These are phyloP conservation scores for Colletotrichum paranaense DNA, from an alignment of 2,329 filamentous ascomycete species.

Conservation along the genomic window DNA sequence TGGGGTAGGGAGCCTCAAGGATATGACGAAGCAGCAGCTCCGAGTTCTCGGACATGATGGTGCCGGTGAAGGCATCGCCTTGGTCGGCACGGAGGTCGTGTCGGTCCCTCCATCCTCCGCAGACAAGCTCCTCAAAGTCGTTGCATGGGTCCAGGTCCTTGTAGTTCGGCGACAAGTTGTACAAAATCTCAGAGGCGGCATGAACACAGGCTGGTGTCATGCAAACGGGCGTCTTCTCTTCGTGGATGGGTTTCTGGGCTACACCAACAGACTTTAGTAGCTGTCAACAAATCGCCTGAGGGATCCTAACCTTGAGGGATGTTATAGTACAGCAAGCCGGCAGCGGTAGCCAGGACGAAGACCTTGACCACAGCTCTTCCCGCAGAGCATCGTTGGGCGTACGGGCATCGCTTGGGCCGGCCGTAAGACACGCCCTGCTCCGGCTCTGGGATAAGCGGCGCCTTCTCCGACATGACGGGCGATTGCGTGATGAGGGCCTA, in stretches of 20 bases:
- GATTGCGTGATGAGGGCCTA: background rate
- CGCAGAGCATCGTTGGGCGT: slow-evolving; percentile 23
- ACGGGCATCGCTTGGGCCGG: slow-evolving; percentile 17
- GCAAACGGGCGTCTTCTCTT: slow-evolving; percentile 36
- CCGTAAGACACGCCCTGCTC: background rate
- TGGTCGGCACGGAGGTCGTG: slow-evolving; percentile 76
- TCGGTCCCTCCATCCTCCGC: slow-evolving; percentile 72
- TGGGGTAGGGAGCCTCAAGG: slow-evolving; percentile 67
- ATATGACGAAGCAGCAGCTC: slow-evolving; percentile 71
- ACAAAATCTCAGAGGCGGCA: slow-evolving; percentile 45
- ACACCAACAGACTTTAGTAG: background rate
- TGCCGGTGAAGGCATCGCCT: slow-evolving; percentile 68
- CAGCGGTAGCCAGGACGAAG: slow-evolving; percentile 15
- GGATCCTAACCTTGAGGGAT: background rate
- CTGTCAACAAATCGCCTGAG: accelerated
- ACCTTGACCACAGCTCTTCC: slow-evolving; percentile 14
- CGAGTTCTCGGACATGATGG: slow-evolving; percentile 70
- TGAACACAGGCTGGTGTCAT: slow-evolving; percentile 44
- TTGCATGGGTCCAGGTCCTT: slow-evolving; percentile 73
- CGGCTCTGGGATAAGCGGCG: slow-evolving; percentile 13
- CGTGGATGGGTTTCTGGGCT: slow-evolving; percentile 4
- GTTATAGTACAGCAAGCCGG: slow-evolving; percentile 16
- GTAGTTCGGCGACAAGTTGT: slow-evolving; percentile 55
- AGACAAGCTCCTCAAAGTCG: slow-evolving; percentile 76
- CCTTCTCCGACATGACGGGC: slow-evolving; percentile 28